Evolutionary conservation across 805 yeast genomes (phyloP).

Genomic region (Starmerella ratchasimensis): DNA sequence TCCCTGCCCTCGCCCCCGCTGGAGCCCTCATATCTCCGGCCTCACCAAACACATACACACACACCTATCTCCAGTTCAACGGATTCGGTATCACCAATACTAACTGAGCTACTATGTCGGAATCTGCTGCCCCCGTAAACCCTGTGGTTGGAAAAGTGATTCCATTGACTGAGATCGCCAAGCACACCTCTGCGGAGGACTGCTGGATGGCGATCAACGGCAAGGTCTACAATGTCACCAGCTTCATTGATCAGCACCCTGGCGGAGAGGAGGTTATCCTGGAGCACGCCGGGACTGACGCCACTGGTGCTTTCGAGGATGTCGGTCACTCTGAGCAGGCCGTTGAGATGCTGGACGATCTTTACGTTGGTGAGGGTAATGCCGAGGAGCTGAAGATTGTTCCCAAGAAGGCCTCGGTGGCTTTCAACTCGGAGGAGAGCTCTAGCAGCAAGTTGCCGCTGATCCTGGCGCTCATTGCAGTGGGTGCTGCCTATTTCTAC

Average conservation of each 20-base stretch:
- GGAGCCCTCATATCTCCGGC: too few species aligned
- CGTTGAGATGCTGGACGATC: slow-evolving; percentile 51
- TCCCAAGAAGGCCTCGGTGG: slow-evolving; percentile 14
- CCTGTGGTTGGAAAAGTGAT: slow-evolving; percentile 15
- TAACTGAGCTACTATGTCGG: slow-evolving; percentile 1
- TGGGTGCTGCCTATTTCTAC: slow-evolving; percentile 27
- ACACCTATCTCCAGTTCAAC: too few species aligned
- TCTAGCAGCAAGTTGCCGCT: slow-evolving; percentile 20
- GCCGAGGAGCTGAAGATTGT: slow-evolving; percentile 28
- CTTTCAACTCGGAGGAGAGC: slow-evolving; percentile 13
- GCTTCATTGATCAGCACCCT: slow-evolving; percentile 49
- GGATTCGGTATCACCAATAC: too few species aligned
- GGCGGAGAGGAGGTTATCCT: slow-evolving; percentile 75
- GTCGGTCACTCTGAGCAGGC: slow-evolving; percentile 98
- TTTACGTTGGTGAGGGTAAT: slow-evolving; percentile 69
- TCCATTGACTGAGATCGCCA: slow-evolving; percentile 33
- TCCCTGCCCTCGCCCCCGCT: too few species aligned
- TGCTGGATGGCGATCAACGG: slow-evolving; percentile 61
- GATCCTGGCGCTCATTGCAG: slow-evolving; percentile 25
- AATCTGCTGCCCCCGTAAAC: neutral
- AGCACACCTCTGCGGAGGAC: slow-evolving; percentile 38
- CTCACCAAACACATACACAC: too few species aligned
- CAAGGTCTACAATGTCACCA: slow-evolving; percentile 51
- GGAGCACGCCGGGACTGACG: slow-evolving; percentile 73
- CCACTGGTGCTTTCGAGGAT: slow-evolving; percentile 56